phyloP scores from a whole-genome alignment of 2,329 filamentous ascomycete genomes.

The Paradendryphiella salina region DNA sequence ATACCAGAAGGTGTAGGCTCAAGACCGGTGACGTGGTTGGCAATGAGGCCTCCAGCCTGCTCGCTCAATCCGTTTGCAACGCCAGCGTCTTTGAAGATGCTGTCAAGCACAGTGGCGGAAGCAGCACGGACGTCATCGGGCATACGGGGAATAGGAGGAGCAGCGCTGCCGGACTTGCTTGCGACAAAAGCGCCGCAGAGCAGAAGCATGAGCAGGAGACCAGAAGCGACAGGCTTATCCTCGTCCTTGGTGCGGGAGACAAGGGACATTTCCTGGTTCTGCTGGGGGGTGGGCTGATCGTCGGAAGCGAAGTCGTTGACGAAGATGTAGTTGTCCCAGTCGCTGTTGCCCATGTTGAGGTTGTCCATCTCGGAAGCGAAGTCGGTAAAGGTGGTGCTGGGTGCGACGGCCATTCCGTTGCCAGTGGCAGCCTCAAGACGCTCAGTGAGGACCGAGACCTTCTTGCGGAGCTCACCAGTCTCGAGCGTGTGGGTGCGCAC shows the following conservation, averaged over 20 bases:
- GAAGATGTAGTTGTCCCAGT: conserved; percentile 83
- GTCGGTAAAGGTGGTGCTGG: conserved; percentile 67
- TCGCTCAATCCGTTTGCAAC: conserved; percentile 51
- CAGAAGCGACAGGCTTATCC: conserved; percentile 70
- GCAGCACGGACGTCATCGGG: conserved; percentile 80
- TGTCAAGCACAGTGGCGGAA: conserved; percentile 75
- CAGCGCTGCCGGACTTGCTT: conserved; percentile 75
- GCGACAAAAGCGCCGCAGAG: conserved; percentile 95
- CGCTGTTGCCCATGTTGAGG: conserved; percentile 72
- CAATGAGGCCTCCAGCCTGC: conserved; percentile 46
- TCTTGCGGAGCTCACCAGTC: conserved; percentile 88
- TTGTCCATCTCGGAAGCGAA: conserved; percentile 82
- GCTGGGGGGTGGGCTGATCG: conserved; percentile 43
- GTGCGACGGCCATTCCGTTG: conserved; percentile 52
- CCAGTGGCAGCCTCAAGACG: conserved; percentile 64
- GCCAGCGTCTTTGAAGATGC: conserved; percentile 79
- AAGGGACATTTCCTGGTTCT: conserved; percentile 48
- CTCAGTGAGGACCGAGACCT: conserved; percentile 79
- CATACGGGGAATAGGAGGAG: conserved; percentile 73
- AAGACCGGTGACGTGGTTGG: conserved; percentile 56
- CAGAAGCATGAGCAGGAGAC: conserved; percentile 90
- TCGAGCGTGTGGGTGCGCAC: conserved; percentile 86
- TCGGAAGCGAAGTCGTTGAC: conserved; percentile 71
- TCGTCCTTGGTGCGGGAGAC: conserved; percentile 51
- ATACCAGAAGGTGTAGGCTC: conserved; percentile 47